Evolutionary conservation across 2,329 filamentous ascomycete genomes (phyloP), one percentile per base, ranked within the genome.

Genomic region (Cordyceps fumosorosea): DNA sequence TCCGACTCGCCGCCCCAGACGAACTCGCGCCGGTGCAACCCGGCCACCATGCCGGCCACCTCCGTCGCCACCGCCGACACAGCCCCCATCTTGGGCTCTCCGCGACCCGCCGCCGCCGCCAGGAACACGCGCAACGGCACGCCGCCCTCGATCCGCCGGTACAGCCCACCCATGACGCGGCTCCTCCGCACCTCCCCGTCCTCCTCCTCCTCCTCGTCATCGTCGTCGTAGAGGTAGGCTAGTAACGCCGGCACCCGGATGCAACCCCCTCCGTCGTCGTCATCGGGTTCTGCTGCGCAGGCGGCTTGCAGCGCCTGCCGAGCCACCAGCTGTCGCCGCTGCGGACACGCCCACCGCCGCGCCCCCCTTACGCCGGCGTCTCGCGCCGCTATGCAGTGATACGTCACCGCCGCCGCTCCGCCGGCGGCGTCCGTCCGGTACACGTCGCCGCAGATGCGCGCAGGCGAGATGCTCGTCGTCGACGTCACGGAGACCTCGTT

Each of bases 111-210:
- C 22, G 40, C 14, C 3, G 18, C 14, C 3, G 18, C 29, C 0
- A 57, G 42, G 22, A 34, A 14, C 26, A 18, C 12, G n/a, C 42
- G 26, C 42, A 57, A 24, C 26, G 55, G n/a, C 16, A 24, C 11
- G 14, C 40, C 40, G 26, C 54, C 54, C 11, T 57, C 42, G n/a
- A 57, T n/a, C 1, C 3, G 18, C n/a, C 11, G 12, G 42, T 57
- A 57, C 7, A 57, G 10, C 6, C 42, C 55, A n/a, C 54, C 55
- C 55, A 57, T 47, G 40, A 57, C 47, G 55, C 55, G 42, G 11
- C 14, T 20, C 2, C 5, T 22, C 4, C 54, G 37, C 2, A 20
- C 37, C 1, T 20, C 20, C 7, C 20, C 34, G 11, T 37, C 34
- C 2, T 12, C 11, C 34, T 37, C 20, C 2, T 44, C 54, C 7